Evolutionary conservation across 805 yeast species (phyloP).

Genomic region (Ogataea glucozyma): DNA sequence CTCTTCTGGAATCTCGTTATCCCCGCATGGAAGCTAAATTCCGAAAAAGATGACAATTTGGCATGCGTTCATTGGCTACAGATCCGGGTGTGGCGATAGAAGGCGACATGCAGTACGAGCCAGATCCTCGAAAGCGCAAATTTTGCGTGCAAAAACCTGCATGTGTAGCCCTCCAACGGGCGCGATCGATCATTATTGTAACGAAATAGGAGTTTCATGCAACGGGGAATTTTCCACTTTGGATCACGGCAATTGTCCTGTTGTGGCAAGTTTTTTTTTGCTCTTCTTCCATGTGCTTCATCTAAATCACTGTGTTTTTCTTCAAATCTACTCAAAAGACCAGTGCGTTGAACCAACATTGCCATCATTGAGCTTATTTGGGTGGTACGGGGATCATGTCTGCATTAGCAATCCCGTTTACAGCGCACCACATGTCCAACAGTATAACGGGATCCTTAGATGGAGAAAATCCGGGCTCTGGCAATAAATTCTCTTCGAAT

Average conservation of each 20-base stretch:
- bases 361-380: too few species aligned
- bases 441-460: neutral
- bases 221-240: slow-evolving; percentile 1
- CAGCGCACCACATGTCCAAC: slow-evolving; percentile 2
- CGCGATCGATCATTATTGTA: too few species aligned
- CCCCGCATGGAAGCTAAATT: neutral
- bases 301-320: neutral
- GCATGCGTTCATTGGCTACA: slow-evolving; percentile 5
- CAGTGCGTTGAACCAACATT: too few species aligned
- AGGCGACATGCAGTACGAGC: neutral
- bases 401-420: slow-evolving; percentile 4
- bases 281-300: neutral
- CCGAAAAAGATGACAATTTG: slow-evolving; percentile 4
- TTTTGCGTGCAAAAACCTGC: too few species aligned
- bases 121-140: too few species aligned
- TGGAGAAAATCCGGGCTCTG: neutral
- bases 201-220: neutral
- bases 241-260: neutral
- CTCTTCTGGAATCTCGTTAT: too few species aligned
- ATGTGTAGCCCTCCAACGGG: too few species aligned
- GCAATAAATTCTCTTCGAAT: too few species aligned
- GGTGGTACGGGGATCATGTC: slow-evolving; percentile 4
- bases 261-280: neutral
- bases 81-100: slow-evolving; percentile 2
- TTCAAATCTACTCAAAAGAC: too few species aligned